A percentile compares a stretch with the other conserved stretches of the same genome.
Conservation (phyloP, 257 asterid genomes). For the Thymus quinquecostatus region DNA sequence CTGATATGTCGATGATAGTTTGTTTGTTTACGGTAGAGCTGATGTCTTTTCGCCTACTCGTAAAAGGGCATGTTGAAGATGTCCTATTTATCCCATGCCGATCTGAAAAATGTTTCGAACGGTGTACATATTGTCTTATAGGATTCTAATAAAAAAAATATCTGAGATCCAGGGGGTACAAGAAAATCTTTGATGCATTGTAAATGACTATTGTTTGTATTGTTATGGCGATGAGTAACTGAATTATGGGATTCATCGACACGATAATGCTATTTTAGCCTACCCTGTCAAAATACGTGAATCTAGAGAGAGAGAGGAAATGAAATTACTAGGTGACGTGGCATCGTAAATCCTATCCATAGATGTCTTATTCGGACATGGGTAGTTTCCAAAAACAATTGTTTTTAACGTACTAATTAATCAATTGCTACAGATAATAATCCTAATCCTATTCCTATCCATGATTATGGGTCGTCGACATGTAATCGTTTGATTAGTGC, state of each 20-base stretch:
- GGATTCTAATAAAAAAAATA: too few relatives aligned
- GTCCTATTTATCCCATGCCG: too few relatives aligned
- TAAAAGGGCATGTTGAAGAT: too few relatives aligned
- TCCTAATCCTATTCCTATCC: neutral
- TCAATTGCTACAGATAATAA: constrained; percentile 15
- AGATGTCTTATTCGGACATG: constrained; percentile 31
- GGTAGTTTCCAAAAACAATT: constrained; percentile 8
- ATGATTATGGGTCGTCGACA: constrained; percentile 11
- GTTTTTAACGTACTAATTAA: neutral
- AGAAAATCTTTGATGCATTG: neutral
- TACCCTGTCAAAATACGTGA: neutral
- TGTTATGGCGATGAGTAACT: neutral
- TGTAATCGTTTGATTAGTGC: constrained; percentile 3
- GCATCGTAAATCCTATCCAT: constrained; percentile 40
- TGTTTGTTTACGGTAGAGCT: too few relatives aligned
- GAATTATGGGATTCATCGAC: constrained; percentile 30
- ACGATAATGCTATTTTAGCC: neutral
- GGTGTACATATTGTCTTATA: too few relatives aligned
- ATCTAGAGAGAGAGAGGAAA: neutral
- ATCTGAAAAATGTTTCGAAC: too few relatives aligned
- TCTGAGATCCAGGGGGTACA: constrained; percentile 17
- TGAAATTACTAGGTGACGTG: constrained; percentile 25
- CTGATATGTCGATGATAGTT: too few relatives aligned
- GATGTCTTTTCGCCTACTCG: too few relatives aligned
- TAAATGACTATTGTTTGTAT: constrained; percentile 3